These are phyloP conservation scores for Jimgerdemannia lactiflua DNA, from an alignment of 192 early-diverging fungal genomes.

Conservation along the genomic window DNA sequence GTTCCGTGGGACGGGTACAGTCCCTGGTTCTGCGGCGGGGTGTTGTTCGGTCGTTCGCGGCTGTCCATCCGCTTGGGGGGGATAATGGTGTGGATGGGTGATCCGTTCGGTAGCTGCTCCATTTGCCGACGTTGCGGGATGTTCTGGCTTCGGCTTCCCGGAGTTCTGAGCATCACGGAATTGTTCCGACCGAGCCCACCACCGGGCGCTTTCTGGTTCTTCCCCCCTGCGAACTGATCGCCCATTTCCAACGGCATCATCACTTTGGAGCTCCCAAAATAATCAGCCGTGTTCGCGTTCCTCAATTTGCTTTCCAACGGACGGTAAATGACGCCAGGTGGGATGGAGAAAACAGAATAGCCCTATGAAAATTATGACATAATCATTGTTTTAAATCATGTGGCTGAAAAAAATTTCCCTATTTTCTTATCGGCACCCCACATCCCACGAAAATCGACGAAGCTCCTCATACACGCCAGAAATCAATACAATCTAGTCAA, in stretches of 20 bases:
- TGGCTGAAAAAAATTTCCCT: too few species aligned
- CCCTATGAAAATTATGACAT: conserved; percentile 14
- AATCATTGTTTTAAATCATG: too few species aligned
- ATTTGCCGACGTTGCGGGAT: background rate
- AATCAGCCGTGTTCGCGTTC: conserved; percentile 73
- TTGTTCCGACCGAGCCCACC: background rate
- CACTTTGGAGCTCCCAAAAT: conserved; percentile 78
- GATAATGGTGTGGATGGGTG: background rate
- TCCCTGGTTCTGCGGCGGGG: background rate
- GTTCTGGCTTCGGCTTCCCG: background rate
- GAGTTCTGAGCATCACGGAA: background rate
- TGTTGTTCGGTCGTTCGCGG: background rate
- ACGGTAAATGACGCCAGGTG: conserved; percentile 74
- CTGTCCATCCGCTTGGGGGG: background rate
- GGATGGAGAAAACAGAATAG: conserved; percentile 77
- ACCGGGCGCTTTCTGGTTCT: conserved; percentile 25
- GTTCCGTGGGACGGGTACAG: background rate
- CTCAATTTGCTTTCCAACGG: conserved; percentile 85
- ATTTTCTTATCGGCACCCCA: too few species aligned
- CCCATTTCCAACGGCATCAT: conserved; percentile 69
- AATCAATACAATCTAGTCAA: too few species aligned
- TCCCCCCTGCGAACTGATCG: conserved; percentile 57
- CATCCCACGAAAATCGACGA: too few species aligned
- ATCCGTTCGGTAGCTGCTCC: background rate
- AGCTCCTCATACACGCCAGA: too few species aligned